A percentile compares a stretch with the other conserved stretches of the same genome.
These are phyloP conservation scores for Fusarium tupiense DNA, from an alignment of 2,329 filamentous ascomycete species.

Conservation along the genomic window DNA sequence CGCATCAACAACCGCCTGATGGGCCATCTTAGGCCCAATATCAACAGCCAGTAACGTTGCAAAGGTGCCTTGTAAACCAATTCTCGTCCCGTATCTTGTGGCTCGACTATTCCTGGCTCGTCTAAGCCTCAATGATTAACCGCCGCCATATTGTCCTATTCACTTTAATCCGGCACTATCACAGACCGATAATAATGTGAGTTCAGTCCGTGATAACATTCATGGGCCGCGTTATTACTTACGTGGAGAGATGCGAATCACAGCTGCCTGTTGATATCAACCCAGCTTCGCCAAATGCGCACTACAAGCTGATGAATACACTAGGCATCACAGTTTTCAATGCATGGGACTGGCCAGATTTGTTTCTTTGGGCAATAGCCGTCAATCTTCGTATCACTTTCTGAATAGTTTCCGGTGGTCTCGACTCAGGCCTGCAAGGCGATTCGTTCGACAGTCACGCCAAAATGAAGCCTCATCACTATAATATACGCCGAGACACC, in stretches of 20 bases:
- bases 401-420: not conserved
- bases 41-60: constrained; percentile 37
- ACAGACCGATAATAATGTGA: not conserved
- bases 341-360: not conserved
- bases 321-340: constrained; percentile 15
- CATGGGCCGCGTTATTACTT: constrained; percentile 8
- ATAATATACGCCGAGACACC: constrained; percentile 1
- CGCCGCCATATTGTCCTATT: constrained; percentile 16
- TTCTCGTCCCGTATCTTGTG: constrained; percentile 20
- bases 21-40: constrained; percentile 23
- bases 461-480: constrained; percentile 13
- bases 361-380: not conserved
- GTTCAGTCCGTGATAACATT: not conserved
- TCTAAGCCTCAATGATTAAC: constrained; percentile 34
- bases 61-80: constrained; percentile 23
- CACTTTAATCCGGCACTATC: not conserved
- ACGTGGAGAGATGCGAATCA: constrained; percentile 10
- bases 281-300: not conserved
- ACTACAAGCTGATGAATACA: constrained; percentile 21
- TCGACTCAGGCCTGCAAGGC: not conserved
- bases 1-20: constrained; percentile 38
- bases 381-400: not conserved
- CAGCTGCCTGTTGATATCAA: constrained; percentile 14
- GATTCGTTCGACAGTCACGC: constrained; percentile 11
- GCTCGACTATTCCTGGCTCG: constrained; percentile 34